Conservation (phyloP, 805 yeast genomes). For the Komagataella pseudopastoris region DNA sequence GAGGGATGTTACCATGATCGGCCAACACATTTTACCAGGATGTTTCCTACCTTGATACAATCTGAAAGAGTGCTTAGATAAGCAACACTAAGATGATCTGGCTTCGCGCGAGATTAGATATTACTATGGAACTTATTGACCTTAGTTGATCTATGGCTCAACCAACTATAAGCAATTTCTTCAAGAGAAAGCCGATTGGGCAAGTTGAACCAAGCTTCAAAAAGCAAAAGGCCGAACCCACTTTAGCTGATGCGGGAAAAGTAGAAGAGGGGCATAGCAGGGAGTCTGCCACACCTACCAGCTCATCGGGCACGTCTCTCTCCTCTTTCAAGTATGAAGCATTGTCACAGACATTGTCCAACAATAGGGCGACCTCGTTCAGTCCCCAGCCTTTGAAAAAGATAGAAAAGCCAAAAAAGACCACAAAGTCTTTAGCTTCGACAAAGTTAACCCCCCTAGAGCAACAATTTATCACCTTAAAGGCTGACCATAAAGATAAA, state of each 20-base stretch:
- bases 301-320: neutral
- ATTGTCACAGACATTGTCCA: neutral
- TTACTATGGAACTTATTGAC: neutral
- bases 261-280: neutral
- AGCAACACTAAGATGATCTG: neutral
- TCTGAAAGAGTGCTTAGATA: neutral
- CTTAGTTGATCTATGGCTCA: neutral
- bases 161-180: slow-evolving; percentile 4
- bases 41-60: too few species aligned
- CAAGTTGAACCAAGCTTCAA: neutral
- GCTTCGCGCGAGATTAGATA: neutral
- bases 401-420: slow-evolving; percentile 1
- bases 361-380: slow-evolving; percentile 1
- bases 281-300: neutral
- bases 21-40: too few species aligned
- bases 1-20: neutral
- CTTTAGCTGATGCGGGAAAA: neutral
- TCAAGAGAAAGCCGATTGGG: neutral
- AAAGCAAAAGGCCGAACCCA: neutral
- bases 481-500: slow-evolving; percentile 46
- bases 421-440: neutral
- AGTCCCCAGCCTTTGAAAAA: neutral
- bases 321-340: neutral
- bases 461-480: slow-evolving; percentile 59
- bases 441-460: slow-evolving; percentile 62